A percentile compares a stretch with the other conserved stretches of the same genome.
Evolutionary conservation across 192 early-diverging fungal species (phyloP).

Genomic region (Umbelopsis ramanniana): DNA sequence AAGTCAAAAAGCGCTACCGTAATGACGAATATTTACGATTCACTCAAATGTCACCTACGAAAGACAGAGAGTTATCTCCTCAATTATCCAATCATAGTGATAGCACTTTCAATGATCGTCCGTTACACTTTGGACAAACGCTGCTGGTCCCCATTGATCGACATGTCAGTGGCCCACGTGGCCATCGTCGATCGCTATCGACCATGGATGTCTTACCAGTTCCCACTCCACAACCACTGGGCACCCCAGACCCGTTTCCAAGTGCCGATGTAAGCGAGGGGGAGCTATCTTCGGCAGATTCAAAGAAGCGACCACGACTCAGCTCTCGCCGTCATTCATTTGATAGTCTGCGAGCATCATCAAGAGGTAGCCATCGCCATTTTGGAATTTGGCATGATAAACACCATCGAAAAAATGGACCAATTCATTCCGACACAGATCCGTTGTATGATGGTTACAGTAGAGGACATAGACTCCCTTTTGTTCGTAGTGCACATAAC

Average conservation of each 20-base stretch:
- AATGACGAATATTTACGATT: background rate
- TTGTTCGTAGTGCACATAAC: background rate
- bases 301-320: background rate
- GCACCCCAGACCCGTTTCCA: background rate
- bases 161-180: background rate
- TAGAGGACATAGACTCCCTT: background rate
- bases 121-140: background rate
- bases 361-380: background rate
- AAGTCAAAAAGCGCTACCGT: background rate
- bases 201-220: background rate
- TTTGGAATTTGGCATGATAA: background rate
- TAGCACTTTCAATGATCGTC: background rate
- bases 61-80: background rate
- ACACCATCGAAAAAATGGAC: background rate
- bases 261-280: background rate
- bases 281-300: background rate
- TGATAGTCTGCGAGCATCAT: slow-evolving; percentile 6
- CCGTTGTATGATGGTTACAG: background rate
- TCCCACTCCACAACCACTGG: background rate
- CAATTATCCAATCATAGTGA: slow-evolving; percentile 3
- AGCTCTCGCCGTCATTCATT: slow-evolving; percentile 15
- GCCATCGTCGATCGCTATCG: background rate
- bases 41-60: background rate
- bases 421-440: background rate
- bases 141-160: slow-evolving; percentile 3